Evolutionary conservation across 352 stramenopile species (phyloP).

Genomic region (Globisporangium paroecandrum): DNA sequence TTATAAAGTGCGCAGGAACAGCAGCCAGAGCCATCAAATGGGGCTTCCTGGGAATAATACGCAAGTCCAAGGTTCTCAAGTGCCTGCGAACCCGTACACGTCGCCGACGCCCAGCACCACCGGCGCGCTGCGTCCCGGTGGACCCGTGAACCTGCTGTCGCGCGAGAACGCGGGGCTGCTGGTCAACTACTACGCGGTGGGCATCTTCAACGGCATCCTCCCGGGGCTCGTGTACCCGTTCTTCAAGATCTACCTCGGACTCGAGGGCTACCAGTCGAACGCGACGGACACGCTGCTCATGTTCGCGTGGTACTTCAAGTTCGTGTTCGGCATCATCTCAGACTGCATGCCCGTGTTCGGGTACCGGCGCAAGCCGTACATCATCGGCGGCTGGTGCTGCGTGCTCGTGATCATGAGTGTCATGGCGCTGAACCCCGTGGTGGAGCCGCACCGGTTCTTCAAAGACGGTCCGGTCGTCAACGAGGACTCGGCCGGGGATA

Average conservation of each 20-base stretch:
- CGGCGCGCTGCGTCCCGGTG: constrained; percentile 24
- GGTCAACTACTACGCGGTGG: constrained; percentile 67
- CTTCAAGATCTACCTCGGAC: constrained; percentile 64
- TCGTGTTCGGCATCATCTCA: constrained; percentile 59
- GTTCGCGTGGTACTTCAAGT: constrained; percentile 67
- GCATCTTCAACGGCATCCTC: constrained; percentile 63
- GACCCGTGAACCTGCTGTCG: constrained; percentile 16
- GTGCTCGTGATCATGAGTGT: constrained; percentile 38
- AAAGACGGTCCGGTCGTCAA: constrained; percentile 15
- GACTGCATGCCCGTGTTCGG: constrained; percentile 56
- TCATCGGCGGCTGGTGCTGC: constrained; percentile 56
- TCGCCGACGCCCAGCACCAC: not conserved
- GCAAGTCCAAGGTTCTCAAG: not conserved
- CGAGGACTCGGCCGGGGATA: not conserved
- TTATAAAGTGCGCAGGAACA: not conserved
- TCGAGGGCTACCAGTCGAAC: constrained; percentile 69
- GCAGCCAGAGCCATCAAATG: not conserved
- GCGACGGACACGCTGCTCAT: constrained; percentile 51
- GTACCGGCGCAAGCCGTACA: constrained; percentile 64
- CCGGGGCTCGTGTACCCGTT: constrained; percentile 69
- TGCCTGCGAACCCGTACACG: constrained; percentile 3
- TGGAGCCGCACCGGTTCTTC: constrained; percentile 24
- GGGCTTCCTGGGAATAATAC: not conserved
- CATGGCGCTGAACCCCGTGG: constrained; percentile 24
- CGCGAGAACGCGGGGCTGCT: constrained; percentile 39